A percentile compares a stretch with the other conserved stretches of the same genome.
Conservation (phyloP, 768 basidiomycete genomes). For the Trametopsis cervina region DNA sequence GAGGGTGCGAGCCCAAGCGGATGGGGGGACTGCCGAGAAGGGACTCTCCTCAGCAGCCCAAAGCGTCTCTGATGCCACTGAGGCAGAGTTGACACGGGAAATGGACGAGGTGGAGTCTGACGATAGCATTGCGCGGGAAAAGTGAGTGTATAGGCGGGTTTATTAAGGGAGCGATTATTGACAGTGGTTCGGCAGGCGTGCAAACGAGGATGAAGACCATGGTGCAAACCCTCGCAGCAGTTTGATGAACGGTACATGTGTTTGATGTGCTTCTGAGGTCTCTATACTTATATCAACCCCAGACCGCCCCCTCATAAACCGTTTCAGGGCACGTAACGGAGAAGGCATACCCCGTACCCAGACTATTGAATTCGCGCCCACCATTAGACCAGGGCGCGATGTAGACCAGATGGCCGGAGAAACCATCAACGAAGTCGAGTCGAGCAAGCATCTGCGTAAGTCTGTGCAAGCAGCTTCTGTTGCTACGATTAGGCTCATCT, state of each 20-base stretch:
- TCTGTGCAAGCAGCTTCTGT: too few species aligned
- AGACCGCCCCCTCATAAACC: not conserved
- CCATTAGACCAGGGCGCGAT: constrained; percentile 15
- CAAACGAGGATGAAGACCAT: too few species aligned
- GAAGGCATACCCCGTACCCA: constrained; percentile 29
- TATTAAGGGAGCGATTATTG: too few species aligned
- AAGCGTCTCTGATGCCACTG: constrained; percentile 3
- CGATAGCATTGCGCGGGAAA: constrained; percentile 4
- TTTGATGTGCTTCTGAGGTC: too few species aligned
- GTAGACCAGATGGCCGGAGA: not conserved
- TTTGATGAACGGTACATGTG: too few species aligned
- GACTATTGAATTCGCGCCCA: constrained; percentile 48
- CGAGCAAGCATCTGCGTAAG: not conserved
- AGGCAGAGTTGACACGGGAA: not conserved
- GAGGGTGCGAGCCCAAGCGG: not conserved
- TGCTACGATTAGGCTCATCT: too few species aligned
- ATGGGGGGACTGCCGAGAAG: not conserved
- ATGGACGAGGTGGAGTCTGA: not conserved
- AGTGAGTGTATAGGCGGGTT: constrained; percentile 7
- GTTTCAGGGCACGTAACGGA: not conserved
- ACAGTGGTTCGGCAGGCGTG: too few species aligned
- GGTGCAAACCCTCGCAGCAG: too few species aligned
- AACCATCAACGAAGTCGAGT: not conserved
- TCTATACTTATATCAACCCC: too few species aligned
- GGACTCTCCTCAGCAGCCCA: not conserved